Conservation (phyloP, 169 alveolate genomes). For the Plasmodium coatneyi region DNA sequence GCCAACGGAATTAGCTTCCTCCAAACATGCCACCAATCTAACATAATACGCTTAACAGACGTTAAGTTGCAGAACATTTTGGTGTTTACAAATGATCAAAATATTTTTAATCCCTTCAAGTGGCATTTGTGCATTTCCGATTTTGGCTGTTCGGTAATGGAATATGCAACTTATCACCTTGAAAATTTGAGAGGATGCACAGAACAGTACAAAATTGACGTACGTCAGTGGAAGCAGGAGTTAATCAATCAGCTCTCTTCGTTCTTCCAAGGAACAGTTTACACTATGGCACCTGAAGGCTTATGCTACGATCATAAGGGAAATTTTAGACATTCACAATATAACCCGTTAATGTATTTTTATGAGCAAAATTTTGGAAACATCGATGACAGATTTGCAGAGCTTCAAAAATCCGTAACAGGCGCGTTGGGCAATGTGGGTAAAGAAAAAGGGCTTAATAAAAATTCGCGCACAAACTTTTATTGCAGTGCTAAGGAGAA, state of each 20-base stretch:
- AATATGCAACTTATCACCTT: slow-evolving; percentile 64
- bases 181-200: slow-evolving; percentile 46
- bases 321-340: slow-evolving; percentile 65
- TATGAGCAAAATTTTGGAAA: slow-evolving; percentile 66
- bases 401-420: slow-evolving; percentile 20
- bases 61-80: slow-evolving; percentile 82
- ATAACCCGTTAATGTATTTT: slow-evolving; percentile 53
- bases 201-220: slow-evolving; percentile 5
- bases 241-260: slow-evolving; percentile 62
- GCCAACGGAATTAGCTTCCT: slow-evolving; percentile 81
- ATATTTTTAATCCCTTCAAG: slow-evolving; percentile 78
- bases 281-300: slow-evolving; percentile 75
- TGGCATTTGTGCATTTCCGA: slow-evolving; percentile 85
- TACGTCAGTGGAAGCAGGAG: slow-evolving; percentile 65
- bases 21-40: slow-evolving; percentile 85
- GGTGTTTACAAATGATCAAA: slow-evolving; percentile 78
- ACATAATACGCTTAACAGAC: slow-evolving; percentile 83
- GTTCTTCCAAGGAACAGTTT: slow-evolving; percentile 68
- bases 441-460: slow-evolving; percentile 17
- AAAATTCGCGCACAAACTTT: slow-evolving; percentile 29
- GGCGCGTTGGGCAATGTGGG: slow-evolving; percentile 3
- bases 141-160: slow-evolving; percentile 83
- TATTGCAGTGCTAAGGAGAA: not conserved
- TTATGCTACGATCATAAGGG: slow-evolving; percentile 68
- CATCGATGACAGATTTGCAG: slow-evolving; percentile 51